Percentiles rank a stretch among this genome's conserved stretches.
phyloP scores from a whole-genome alignment of 306 rosid species.

The Vachellia collinsii region DNA sequence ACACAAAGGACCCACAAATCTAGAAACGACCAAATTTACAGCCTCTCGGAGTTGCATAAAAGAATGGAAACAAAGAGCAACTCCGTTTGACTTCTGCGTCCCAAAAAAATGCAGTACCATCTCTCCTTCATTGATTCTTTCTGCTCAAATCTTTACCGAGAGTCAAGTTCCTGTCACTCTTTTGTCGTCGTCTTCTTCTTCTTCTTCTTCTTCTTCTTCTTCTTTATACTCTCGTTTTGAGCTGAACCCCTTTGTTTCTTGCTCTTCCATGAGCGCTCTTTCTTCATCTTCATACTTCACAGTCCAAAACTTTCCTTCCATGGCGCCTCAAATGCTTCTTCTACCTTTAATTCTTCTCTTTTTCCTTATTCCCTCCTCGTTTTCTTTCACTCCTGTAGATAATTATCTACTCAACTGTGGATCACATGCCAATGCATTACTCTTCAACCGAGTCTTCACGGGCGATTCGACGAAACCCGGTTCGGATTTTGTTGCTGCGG shows the following conservation, averaged over 20 bases:
- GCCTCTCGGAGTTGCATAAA: too few relatives aligned
- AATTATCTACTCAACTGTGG: slow-evolving; percentile 84
- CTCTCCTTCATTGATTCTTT: not conserved
- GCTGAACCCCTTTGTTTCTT: not conserved
- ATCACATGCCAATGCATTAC: slow-evolving; percentile 58
- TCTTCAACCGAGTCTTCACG: slow-evolving; percentile 57
- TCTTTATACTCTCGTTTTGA: slow-evolving; percentile 4
- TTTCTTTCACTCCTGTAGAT: slow-evolving; percentile 70
- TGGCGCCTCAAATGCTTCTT: slow-evolving; percentile 45
- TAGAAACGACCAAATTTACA: not conserved
- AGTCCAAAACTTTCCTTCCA: slow-evolving; percentile 37
- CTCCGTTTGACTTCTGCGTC: too few relatives aligned
- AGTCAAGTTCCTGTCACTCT: slow-evolving; percentile 33
- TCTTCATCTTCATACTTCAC: not conserved
- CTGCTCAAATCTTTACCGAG: slow-evolving; percentile 29
- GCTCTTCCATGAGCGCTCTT: not conserved
- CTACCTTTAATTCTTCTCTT: slow-evolving; percentile 32
- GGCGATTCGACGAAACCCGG: slow-evolving; percentile 59
- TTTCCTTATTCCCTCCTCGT: slow-evolving; percentile 40
- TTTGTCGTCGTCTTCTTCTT: not conserved
- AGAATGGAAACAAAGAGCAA: too few relatives aligned
- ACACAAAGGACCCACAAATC: slow-evolving; percentile 25
- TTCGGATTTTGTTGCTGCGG: slow-evolving; percentile 51
- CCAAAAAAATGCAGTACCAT: slow-evolving; percentile 1
- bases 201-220: slow-evolving; percentile 1